phyloP scores from a whole-genome alignment of 2,329 filamentous ascomycete genomes.

The Apiospora marii region DNA sequence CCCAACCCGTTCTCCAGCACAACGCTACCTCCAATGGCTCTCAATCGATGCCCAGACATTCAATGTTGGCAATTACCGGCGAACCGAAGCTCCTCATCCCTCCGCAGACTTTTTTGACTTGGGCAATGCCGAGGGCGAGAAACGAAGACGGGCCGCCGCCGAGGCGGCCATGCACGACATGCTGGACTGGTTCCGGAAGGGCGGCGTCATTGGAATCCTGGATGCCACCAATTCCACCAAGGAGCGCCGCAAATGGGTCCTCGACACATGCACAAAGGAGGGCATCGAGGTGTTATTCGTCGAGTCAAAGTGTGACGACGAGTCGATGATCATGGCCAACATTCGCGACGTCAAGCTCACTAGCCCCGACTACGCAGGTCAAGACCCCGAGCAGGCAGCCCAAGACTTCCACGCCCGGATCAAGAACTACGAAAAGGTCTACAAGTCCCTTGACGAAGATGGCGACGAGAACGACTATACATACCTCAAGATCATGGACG shows the following conservation, averaged over 20 bases:
- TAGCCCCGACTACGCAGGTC: slow-evolving; percentile 91
- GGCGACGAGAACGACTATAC: slow-evolving; percentile 84
- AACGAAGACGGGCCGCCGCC: slow-evolving; percentile 84
- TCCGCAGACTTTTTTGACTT: slow-evolving; percentile 95
- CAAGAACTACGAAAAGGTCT: slow-evolving; percentile 96
- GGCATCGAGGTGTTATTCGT: slow-evolving; percentile 93
- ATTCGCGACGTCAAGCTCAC: slow-evolving; percentile 97
- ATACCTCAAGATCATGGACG: slow-evolving; percentile 97
- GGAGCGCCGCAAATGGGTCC: slow-evolving; percentile 87
- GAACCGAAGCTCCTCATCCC: slow-evolving; percentile 87
- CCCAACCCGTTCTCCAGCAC: slow-evolving; percentile 61
- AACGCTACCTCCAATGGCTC: slow-evolving; percentile 95
- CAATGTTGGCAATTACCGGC: slow-evolving; percentile 96
- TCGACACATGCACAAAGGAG: slow-evolving; percentile 77
- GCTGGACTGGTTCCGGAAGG: slow-evolving; percentile 86
- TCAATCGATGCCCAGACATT: slow-evolving; percentile 94
- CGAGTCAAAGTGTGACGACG: slow-evolving; percentile 95
- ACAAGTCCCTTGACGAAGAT: slow-evolving; percentile 87
- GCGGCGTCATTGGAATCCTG: slow-evolving; percentile 89
- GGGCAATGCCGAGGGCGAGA: slow-evolving; percentile 88
- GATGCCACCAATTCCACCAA: slow-evolving; percentile 98
- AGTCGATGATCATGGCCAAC: slow-evolving; percentile 97
- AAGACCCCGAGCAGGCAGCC: slow-evolving; percentile 91
- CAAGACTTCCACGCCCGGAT: slow-evolving; percentile 94
- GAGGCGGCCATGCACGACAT: slow-evolving; percentile 94